A percentile compares a stretch with the other conserved stretches of the same genome.
These are phyloP conservation scores for Strobilomyces confusus DNA, from an alignment of 768 basidiomycete genomes.

Conservation along the genomic window DNA sequence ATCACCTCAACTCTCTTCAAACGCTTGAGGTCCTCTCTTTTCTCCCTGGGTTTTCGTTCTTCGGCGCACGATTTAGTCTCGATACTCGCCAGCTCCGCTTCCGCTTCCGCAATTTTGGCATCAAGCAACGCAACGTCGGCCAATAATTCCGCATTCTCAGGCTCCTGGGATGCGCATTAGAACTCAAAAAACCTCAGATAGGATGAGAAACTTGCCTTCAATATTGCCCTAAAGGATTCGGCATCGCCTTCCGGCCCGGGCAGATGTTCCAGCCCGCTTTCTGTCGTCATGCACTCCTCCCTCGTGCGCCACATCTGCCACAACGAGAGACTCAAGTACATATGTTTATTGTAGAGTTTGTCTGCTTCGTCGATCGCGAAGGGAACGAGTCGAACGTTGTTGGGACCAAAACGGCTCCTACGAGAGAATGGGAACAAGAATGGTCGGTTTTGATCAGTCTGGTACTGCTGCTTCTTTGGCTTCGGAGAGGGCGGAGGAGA, in stretches of 20 bases:
- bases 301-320: constrained; percentile 95
- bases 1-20: constrained; percentile 88
- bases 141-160: constrained; percentile 58
- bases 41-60: constrained; percentile 59
- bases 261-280: constrained; percentile 85
- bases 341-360: constrained; percentile 81
- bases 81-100: constrained; percentile 47
- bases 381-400: constrained; percentile 73
- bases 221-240: constrained; percentile 47
- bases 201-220: constrained; percentile 32
- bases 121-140: constrained; percentile 72
- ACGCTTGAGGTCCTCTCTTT: constrained; percentile 78
- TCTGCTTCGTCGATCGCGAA: constrained; percentile 97
- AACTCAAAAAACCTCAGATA: not conserved
- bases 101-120: constrained; percentile 68
- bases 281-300: constrained; percentile 91
- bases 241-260: constrained; percentile 61
- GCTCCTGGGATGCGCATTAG: constrained; percentile 40
- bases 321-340: constrained; percentile 84
- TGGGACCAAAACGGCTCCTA: constrained; percentile 41
- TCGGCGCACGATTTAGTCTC: constrained; percentile 50
- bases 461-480: constrained; percentile 97
- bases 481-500: constrained; percentile 82
- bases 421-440: constrained; percentile 95
- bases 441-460: constrained; percentile 91